Evolutionary conservation across 2,329 filamentous ascomycete genomes (phyloP), one percentile per base, ranked within the genome.

Genomic region (Escovopsis sp.): DNA sequence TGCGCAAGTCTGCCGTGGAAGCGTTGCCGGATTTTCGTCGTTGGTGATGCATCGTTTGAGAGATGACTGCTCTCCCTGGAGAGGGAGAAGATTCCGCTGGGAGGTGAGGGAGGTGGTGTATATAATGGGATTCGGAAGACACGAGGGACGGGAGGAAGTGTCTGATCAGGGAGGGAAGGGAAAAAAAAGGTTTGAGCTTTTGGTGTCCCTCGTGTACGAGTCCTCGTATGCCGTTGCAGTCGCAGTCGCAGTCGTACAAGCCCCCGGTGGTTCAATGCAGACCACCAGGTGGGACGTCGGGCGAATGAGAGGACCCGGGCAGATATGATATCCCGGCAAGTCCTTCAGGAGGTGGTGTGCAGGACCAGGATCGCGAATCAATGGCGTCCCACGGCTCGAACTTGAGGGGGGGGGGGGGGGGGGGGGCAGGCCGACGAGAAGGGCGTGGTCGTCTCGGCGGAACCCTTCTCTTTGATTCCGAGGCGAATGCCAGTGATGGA

Each of bases 1-100:
- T 70, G 45, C 69, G 65, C 17, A 69, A 62, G 45, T 73, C 70
- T 29, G 68, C 70, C 54, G 60, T 60, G 36, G 69, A 70, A 30
- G 64, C 61, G 53, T 68, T 68, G 40, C 70, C 68, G 31, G 70
- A 73, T 55, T 64, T 71, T 49, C 65, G 64, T 47, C 70, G 65
- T 39, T 61, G 62, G 52, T 74, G 69, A 53, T 71, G 66, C 70
- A 74, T 73, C n/a, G n/a, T 43, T 33, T 28, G 30, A 40, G 23
- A 30, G 14, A 29, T 19, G 27, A 11, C 21, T 23, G 21, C 6
- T 10, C 6, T 23, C 10, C 21, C 10, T 23, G 21, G n/a, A 19
- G 10, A 10, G 9, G 17, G 19, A 27, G 16, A 16, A 14, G 34
- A 13, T n/a, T n/a, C n/a, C n/a, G n/a, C n/a, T n/a, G n/a, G 28